A percentile compares a stretch with the other conserved stretches of the same genome.
These are phyloP conservation scores for Oenanthe sinensis DNA, from an alignment of 129 eudicot species.

Conservation along the genomic window DNA sequence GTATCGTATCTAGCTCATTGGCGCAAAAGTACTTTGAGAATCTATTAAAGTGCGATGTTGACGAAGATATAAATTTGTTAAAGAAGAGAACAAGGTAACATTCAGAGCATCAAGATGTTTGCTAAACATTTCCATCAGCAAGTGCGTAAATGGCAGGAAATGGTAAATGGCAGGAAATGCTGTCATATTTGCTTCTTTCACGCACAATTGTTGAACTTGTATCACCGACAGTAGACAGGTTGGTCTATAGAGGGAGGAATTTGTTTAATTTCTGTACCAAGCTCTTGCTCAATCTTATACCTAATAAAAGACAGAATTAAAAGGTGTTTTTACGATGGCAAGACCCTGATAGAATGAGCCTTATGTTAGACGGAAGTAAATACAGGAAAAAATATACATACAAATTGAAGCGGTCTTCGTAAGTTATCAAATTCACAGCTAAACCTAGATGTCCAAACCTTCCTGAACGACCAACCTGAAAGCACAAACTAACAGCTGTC, in stretches of 20 bases:
- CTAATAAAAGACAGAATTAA: not conserved
- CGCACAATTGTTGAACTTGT: not conserved
- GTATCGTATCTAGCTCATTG: not conserved
- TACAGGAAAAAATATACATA: not conserved
- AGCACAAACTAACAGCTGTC: slow-evolving; percentile 6
- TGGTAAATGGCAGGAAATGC: not conserved
- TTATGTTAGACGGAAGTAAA: not conserved
- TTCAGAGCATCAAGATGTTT: not conserved
- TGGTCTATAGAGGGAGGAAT: slow-evolving; percentile 7
- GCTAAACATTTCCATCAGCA: not conserved
- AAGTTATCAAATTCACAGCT: slow-evolving; percentile 8
- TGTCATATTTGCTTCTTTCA: not conserved
- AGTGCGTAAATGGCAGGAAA: not conserved
- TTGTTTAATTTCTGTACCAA: slow-evolving; percentile 6
- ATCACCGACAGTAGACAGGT: slow-evolving; percentile 6
- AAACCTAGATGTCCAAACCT: slow-evolving; percentile 14
- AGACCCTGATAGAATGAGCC: not conserved
- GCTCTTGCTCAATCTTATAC: slow-evolving; percentile 11
- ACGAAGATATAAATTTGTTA: not conserved
- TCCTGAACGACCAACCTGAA: slow-evolving; percentile 14
- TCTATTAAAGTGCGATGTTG: not conserved
- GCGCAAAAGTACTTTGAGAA: not conserved
- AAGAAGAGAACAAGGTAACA: not conserved
- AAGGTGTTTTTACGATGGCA: not conserved
- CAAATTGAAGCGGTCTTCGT: slow-evolving; percentile 4